Percentiles rank a stretch among this genome's conserved stretches.
These are phyloP conservation scores for Kentomonas sorsogonicus DNA, from an alignment of 208 protist genomes.

Conservation along the genomic window DNA sequence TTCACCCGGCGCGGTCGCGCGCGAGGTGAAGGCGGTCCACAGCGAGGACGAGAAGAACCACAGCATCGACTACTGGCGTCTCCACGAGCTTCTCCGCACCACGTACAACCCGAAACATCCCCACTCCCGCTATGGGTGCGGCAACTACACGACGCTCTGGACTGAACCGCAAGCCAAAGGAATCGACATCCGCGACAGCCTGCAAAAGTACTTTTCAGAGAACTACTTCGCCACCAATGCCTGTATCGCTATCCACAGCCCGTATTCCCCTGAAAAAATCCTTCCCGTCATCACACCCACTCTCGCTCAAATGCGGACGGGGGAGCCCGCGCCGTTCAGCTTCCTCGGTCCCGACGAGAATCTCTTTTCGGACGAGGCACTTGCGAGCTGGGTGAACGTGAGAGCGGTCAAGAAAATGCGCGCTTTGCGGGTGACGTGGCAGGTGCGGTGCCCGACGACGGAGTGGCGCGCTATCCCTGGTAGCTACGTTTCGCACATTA, in stretches of 20 bases:
- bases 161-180: slow-evolving; percentile 37
- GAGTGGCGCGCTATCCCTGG: slow-evolving; percentile 55
- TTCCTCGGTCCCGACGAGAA: slow-evolving; percentile 22
- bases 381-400: slow-evolving; percentile 52
- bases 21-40: slow-evolving; percentile 92
- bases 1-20: slow-evolving; percentile 50
- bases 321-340: slow-evolving; percentile 18
- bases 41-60: slow-evolving; percentile 92
- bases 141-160: slow-evolving; percentile 81
- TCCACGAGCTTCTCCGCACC: slow-evolving; percentile 59
- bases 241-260: slow-evolving; percentile 36
- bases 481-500: slow-evolving; percentile 79
- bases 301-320: slow-evolving; percentile 32
- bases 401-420: slow-evolving; percentile 50
- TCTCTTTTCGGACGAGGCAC: slow-evolving; percentile 16
- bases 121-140: slow-evolving; percentile 78
- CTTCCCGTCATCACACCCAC: slow-evolving; percentile 28
- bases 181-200: slow-evolving; percentile 52
- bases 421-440: slow-evolving; percentile 52
- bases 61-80: slow-evolving; percentile 73
- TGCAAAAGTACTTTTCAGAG: slow-evolving; percentile 17
- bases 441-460: slow-evolving; percentile 27
- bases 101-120: slow-evolving; percentile 62
- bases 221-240: slow-evolving; percentile 65
- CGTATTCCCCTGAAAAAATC: slow-evolving; percentile 19